Conservation (phyloP, 768 basidiomycete genomes). For the Rhodotorula paludigena region DNA sequence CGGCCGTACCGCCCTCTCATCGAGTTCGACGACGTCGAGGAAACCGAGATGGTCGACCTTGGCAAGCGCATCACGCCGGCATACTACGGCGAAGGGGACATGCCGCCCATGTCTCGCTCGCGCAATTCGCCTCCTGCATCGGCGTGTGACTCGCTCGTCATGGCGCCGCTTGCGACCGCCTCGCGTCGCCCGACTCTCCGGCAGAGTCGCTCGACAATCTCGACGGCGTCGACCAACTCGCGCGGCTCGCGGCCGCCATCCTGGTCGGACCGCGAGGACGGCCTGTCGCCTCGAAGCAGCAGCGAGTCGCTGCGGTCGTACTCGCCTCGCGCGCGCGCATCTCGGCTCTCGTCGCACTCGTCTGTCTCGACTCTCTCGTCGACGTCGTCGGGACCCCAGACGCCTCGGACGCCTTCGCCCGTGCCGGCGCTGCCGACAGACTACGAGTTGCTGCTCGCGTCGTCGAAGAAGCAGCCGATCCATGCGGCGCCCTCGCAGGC, state of each 20-base stretch:
- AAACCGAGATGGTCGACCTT: not conserved
- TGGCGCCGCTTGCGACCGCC: not conserved
- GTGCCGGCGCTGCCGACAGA: not conserved
- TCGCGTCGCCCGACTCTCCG: not conserved
- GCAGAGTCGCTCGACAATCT: not conserved
- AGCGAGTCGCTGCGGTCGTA: not conserved
- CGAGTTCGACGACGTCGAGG: not conserved
- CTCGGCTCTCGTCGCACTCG: slow-evolving; percentile 1
- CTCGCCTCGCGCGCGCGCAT: not conserved
- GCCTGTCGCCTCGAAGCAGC: slow-evolving; percentile 1
- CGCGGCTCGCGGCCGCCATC: not conserved
- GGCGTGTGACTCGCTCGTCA: not conserved
- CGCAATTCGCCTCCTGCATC: not conserved
- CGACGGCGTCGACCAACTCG: slow-evolving; percentile 8
- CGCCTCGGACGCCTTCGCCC: not conserved
- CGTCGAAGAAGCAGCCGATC: not conserved
- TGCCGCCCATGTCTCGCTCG: not conserved
- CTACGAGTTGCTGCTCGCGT: not conserved
- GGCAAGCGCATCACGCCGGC: slow-evolving; percentile 13
- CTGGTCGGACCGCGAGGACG: not conserved
- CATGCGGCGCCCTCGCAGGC: not conserved
- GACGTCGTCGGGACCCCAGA: not conserved
- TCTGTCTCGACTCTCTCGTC: slow-evolving; percentile 13
- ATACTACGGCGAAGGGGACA: not conserved
- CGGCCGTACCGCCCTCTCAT: slow-evolving; percentile 6